Conservation (phyloP, 1,139 yeast genomes). For the Geotrichum aggregatum region DNA sequence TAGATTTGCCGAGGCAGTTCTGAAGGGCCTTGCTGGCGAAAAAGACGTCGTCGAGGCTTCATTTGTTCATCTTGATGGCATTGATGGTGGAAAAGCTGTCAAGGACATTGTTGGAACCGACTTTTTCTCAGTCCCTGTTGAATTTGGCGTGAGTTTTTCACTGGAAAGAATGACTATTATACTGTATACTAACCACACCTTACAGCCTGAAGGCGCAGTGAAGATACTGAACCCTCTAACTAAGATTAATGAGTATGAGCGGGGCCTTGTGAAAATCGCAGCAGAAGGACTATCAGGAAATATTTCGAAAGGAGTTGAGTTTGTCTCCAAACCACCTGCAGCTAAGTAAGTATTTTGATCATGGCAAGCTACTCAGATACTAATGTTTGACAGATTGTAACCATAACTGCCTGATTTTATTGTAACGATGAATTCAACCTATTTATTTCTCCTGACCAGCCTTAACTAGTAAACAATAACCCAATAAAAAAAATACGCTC, state of each 20-base stretch:
- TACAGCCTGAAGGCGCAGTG: constrained; percentile 65
- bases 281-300: constrained; percentile 71
- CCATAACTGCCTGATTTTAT: not conserved
- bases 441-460: not conserved
- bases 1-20: constrained; percentile 69
- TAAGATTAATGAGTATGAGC: constrained; percentile 36
- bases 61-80: constrained; percentile 44
- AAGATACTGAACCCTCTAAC: constrained; percentile 49
- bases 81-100: constrained; percentile 40
- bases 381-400: not conserved
- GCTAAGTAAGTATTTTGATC: constrained; percentile 25
- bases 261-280: constrained; percentile 68
- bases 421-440: not conserved
- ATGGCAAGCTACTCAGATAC: not conserved
- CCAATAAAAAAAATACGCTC: not conserved
- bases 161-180: not conserved
- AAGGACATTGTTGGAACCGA: constrained; percentile 55
- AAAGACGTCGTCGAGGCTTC: constrained; percentile 71
- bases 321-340: constrained; percentile 34
- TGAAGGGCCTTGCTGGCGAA: constrained; percentile 59
- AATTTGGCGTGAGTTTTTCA: constrained; percentile 50
- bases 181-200: not conserved
- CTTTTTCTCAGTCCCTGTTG: constrained; percentile 85
- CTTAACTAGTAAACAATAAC: not conserved
- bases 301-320: constrained; percentile 65